Percentiles rank a stretch among this genome's conserved stretches.
Conservation (phyloP, 345 rosid species). For the Fremontodendron californicum region DNA sequence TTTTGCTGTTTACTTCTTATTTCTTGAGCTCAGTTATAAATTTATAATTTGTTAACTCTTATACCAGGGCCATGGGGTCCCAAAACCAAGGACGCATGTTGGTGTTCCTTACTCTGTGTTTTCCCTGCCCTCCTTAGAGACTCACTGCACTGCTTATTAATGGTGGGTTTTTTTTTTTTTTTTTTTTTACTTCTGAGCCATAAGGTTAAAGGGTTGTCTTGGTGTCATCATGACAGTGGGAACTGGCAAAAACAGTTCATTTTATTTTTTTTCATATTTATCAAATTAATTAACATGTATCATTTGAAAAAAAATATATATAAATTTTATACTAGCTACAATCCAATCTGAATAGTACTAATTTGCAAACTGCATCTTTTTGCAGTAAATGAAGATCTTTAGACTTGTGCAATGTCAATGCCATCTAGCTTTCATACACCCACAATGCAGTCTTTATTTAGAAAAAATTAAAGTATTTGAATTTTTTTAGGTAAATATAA, state of each 20-base stretch:
- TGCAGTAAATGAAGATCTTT: too few relatives aligned
- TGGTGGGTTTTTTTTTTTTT: background rate
- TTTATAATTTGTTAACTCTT: background rate
- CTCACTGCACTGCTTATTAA: background rate
- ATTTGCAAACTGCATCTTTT: background rate
- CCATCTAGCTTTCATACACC: background rate
- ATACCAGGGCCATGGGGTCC: constrained; percentile 15
- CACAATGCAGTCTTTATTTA: too few relatives aligned
- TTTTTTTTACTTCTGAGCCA: background rate
- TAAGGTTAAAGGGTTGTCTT: constrained; percentile 16
- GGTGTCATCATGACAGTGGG: constrained; percentile 29
- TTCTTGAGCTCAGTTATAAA: background rate
- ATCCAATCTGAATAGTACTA: background rate
- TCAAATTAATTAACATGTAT: background rate
- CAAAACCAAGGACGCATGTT: constrained; percentile 19
- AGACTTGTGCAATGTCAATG: too few relatives aligned
- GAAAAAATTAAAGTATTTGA: too few relatives aligned
- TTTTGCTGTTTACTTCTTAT: background rate
- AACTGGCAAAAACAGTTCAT: constrained; percentile 10
- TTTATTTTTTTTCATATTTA: constrained; percentile 7
- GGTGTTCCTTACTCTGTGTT: constrained; percentile 8
- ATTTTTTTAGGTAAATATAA: too few relatives aligned
- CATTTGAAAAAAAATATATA: background rate
- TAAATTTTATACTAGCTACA: too few relatives aligned
- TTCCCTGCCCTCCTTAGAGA: background rate